Evolutionary conservation across 2,329 filamentous ascomycete genomes (phyloP).

Genomic region (Neopestalotiopsis sp.): DNA sequence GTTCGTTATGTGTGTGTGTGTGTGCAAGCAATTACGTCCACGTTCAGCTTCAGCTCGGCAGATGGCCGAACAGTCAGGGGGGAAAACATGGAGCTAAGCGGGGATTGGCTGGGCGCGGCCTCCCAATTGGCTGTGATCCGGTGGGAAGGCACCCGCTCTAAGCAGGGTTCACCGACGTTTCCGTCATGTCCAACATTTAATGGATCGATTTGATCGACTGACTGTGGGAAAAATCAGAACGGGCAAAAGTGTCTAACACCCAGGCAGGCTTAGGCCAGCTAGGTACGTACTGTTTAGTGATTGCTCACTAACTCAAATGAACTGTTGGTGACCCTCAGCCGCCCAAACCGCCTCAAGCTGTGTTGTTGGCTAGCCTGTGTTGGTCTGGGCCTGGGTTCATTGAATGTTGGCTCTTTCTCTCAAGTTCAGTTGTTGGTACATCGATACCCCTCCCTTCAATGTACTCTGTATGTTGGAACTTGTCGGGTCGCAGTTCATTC

Average conservation of each 20-base stretch:
- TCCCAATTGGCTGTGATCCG: background rate
- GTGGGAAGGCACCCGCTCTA: background rate
- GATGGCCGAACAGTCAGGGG: background rate
- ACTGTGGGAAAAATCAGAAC: too few relatives aligned
- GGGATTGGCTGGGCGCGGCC: background rate
- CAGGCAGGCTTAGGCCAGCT: background rate
- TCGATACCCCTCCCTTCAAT: too few relatives aligned
- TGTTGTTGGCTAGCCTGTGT: too few relatives aligned
- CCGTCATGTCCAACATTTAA: background rate
- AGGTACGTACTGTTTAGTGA: background rate
- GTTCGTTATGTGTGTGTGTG: background rate
- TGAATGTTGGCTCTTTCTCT: too few relatives aligned
- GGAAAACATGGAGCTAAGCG: background rate
- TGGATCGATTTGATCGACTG: background rate
- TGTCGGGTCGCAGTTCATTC: too few relatives aligned
- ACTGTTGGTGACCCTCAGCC: too few relatives aligned
- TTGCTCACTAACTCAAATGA: too few relatives aligned
- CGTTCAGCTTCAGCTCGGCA: background rate
- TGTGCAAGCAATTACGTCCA: background rate
- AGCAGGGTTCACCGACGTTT: conserved; percentile 2
- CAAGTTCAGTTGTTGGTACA: too few relatives aligned
- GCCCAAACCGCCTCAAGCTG: too few relatives aligned
- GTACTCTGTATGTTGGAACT: too few relatives aligned
- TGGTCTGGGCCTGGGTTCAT: too few relatives aligned
- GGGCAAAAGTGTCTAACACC: too few relatives aligned